Percentiles rank a stretch among this genome's conserved stretches.
phyloP scores from a whole-genome alignment of 2,329 filamentous ascomycete species.

The Rhynchosporium graminicola region DNA sequence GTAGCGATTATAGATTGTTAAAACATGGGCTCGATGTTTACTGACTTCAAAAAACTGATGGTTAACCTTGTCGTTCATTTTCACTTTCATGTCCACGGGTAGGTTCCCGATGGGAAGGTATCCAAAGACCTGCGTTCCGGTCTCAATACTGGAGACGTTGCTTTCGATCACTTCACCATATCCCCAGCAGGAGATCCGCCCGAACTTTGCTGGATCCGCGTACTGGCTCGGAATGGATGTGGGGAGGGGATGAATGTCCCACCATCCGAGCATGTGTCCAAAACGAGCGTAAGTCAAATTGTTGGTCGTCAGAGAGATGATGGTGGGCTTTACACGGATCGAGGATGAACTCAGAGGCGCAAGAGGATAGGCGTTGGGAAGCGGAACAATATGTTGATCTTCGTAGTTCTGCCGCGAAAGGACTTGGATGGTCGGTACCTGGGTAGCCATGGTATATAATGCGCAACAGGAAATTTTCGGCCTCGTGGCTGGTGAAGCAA shows the following conservation, averaged over 20 bases:
- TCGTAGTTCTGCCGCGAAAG: conserved; percentile 33
- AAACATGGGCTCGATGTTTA: conserved; percentile 27
- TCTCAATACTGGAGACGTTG: conserved; percentile 23
- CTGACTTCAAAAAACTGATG: conserved; percentile 30
- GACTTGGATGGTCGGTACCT: conserved; percentile 31
- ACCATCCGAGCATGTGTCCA: conserved; percentile 34
- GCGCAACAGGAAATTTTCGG: no score
- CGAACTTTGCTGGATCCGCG: conserved; percentile 30
- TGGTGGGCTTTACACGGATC: conserved; percentile 29
- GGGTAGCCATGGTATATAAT: conserved; percentile 3
- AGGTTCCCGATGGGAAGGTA: conserved; percentile 37
- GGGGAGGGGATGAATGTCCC: conserved; percentile 36
- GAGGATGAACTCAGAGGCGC: conserved; percentile 27
- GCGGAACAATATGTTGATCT: conserved; percentile 32
- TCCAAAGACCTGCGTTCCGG: conserved; percentile 29
- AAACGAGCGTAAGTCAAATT: conserved; percentile 33
- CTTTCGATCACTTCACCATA: conserved; percentile 34
- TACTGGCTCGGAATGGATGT: conserved; percentile 28
- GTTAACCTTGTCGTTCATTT: conserved; percentile 21
- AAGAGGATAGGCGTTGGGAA: conserved; percentile 27
- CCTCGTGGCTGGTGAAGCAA: no score
- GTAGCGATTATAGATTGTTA: conserved; percentile 37
- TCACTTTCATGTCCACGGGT: conserved; percentile 31
- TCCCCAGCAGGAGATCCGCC: conserved; percentile 37
- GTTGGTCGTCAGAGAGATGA: conserved; percentile 36